These are phyloP conservation scores for Epithemia pelagica DNA, from an alignment of 108 stramenopile genomes.

Conservation along the genomic window DNA sequence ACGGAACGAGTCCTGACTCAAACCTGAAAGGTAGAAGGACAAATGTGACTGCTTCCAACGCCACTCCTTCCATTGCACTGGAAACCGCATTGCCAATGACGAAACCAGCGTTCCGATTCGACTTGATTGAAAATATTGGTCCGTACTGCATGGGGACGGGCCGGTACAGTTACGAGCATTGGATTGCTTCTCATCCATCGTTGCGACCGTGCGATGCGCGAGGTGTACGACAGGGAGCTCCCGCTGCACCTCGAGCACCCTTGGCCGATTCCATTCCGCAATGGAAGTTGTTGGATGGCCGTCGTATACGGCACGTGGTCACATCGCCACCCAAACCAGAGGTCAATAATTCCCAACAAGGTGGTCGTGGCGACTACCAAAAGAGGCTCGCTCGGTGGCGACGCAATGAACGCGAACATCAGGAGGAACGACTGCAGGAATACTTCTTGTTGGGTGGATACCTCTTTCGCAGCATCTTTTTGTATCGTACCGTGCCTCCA, in stretches of 20 bases:
- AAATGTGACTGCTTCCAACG: too few species aligned
- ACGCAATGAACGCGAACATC: too few species aligned
- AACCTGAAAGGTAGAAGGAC: too few species aligned
- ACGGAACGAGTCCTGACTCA: background rate
- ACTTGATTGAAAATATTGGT: background rate
- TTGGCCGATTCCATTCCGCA: conserved; percentile 20
- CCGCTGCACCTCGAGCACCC: conserved; percentile 7
- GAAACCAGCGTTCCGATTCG: background rate
- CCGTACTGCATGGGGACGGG: conserved; percentile 32
- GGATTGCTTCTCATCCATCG: conserved; percentile 47
- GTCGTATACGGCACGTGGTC: conserved; percentile 20
- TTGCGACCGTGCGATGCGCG: conserved; percentile 32
- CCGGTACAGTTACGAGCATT: conserved; percentile 43
- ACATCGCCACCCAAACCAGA: conserved; percentile 28
- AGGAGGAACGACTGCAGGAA: conserved; percentile 32
- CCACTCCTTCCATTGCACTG: background rate
- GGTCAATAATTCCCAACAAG: conserved; percentile 17
- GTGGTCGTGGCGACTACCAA: background rate
- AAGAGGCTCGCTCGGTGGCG: conserved; percentile 9
- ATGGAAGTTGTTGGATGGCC: conserved; percentile 20
- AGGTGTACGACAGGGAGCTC: background rate
- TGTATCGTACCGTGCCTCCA: conserved; percentile 32
- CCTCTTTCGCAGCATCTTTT: conserved; percentile 35
- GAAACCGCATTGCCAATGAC: background rate
- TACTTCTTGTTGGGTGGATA: conserved; percentile 37